Evolutionary conservation across 352 stramenopile species (phyloP), one percentile per base, ranked within the genome.

Genomic region (Pythium rishiriense): DNA sequence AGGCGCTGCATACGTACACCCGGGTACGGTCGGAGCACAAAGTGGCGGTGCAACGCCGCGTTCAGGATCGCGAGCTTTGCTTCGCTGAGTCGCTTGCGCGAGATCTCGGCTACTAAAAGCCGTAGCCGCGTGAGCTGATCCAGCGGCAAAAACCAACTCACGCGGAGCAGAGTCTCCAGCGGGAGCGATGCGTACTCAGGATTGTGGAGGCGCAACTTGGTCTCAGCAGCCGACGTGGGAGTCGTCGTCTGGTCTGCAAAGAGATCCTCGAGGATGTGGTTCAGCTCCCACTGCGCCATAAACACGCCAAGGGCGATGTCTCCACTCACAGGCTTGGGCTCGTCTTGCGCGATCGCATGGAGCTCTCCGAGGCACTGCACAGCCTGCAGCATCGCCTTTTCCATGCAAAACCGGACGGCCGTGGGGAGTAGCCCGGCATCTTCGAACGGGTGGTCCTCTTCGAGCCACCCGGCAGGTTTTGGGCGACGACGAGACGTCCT

Each of bases 81-180:
- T 29, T 89, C 79, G 51, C 76, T 80, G 58, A 89, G 28, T 43
- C 88, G 79, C 21, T 72, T 73, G 17, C 76, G 76, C 1, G 74
- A 86, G 35, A 87, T 79, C 55, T 87, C 79, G 41, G 86, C 75
- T 5, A 89, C 66, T 21, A 85, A 63, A 45, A 39, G 78, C 21
- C 79, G 70, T 10, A 88, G 56, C 6, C 74, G 57, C 14, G 67
- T 35, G 14, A 87, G 59, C 14, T 87, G 62, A 19, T 85, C 76
- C 17, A 91, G 86, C 11, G 79, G 79, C n/a, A 89, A 43, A 52
- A 89, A 85, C 81, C 81, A 89, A 33, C 76, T 88, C 14, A 78
- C 74, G 59, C 79, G 68, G 1, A 89, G 60, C 15, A 81, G 69
- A 21, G 69, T 63, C 14, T 68, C 41, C 5, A 77, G 57, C 14